Evolutionary conservation across 75 land plant species (phyloP), one percentile per base, ranked within the genome.

Genomic region (Ceratopteris richardii): DNA sequence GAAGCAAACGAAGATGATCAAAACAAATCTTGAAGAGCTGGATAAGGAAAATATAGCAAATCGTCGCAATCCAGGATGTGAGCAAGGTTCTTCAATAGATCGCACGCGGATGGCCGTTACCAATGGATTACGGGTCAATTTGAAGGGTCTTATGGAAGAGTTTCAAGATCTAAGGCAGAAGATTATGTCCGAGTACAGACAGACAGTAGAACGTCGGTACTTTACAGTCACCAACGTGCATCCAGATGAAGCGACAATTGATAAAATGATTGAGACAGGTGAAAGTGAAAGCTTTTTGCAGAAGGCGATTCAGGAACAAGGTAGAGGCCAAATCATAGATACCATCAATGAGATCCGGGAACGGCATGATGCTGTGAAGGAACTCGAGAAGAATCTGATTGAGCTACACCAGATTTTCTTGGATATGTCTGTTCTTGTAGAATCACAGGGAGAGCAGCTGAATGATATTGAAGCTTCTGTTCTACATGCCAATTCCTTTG

Each of bases 381-480:
- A 65, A 47, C 51, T 78, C 23, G 78, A 74, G 77, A 60, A 47
- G 62, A 48, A 53, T 40, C 27, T 76, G 66, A 47, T 74, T 33
- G 83, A 78, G 58, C 54, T 81, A 26, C 81, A 81, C 23, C 74
- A 75, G 58, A 58, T 81, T 44, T 81, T 81, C 60, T 41, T 73
- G 65, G 84, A 81, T 67, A 81, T 79, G 74, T 67, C 84, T 14
- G 84, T 79, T 58, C 71, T 81, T 29, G 84, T 81, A 30, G 67
- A 70, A 33, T 31, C 74, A 12, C 85, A 82, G 58, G 84, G 84
- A 10, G 65, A 80, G 21, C 64, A 71, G 67, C 48, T 82, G 17
- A 42, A 82, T 50, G 60, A 67, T 62, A 82, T 82, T 14, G 85
- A 82, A 57, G 61, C 66, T 24, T 31, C 66, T 3, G 79, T 82